Conservation (phyloP, 225 moss, liverwort and hornwort genomes). For the Climacium dendroides region DNA sequence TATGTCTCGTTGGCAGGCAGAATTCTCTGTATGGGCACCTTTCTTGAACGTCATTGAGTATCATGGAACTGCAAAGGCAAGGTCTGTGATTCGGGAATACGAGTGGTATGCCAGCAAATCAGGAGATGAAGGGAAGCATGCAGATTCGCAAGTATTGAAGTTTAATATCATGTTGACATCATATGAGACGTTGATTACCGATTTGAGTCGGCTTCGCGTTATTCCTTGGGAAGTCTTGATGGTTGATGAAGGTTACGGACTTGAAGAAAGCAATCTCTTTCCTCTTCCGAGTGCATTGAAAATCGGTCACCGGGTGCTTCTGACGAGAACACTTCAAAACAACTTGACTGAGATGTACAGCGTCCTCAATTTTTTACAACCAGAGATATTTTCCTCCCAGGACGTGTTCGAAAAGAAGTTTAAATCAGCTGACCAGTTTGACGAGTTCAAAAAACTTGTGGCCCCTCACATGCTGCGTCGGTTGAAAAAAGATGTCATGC, state of each 20-base stretch:
- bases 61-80: constrained; percentile 66
- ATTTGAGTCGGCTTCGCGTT: constrained; percentile 52
- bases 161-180: constrained; percentile 86
- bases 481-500: constrained; percentile 71
- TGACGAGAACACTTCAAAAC: constrained; percentile 52
- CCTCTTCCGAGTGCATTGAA: constrained; percentile 51
- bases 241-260: constrained; percentile 62
- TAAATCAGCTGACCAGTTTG: constrained; percentile 49
- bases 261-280: constrained; percentile 53
- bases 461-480: constrained; percentile 74
- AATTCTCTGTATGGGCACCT: constrained; percentile 75
- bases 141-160: constrained; percentile 26
- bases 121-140: constrained; percentile 24
- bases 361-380: constrained; percentile 64
- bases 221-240: constrained; percentile 84
- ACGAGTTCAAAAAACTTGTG: constrained; percentile 68
- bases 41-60: constrained; percentile 83
- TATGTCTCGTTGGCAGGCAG: constrained; percentile 71
- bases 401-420: constrained; percentile 69
- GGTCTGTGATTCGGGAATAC: constrained; percentile 63
- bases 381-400: constrained; percentile 53
- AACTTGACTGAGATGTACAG: constrained; percentile 65
- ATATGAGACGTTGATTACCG: constrained; percentile 59
- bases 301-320: constrained; percentile 60
- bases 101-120: constrained; percentile 67